phyloP scores from a whole-genome alignment of 495 filamentous ascomycete genomes.

The Talaromyces proteolyticus region DNA sequence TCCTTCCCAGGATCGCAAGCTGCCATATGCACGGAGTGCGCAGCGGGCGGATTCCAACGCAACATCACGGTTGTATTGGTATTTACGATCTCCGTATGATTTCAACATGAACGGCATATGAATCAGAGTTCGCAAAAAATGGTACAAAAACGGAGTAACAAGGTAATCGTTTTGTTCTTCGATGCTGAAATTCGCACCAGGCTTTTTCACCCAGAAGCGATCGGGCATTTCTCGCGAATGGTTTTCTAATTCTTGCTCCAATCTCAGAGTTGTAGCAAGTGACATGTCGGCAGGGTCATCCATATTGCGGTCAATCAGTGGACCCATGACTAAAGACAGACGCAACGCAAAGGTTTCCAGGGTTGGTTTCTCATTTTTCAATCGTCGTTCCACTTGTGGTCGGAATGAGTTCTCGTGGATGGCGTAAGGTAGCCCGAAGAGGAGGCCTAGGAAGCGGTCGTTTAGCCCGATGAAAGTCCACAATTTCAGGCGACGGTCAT shows the following conservation, averaged over 20 bases:
- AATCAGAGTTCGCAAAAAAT: constrained; percentile 37
- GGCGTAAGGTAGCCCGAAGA: constrained; percentile 46
- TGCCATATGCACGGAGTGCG: constrained; percentile 35
- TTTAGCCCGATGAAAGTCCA: constrained; percentile 38
- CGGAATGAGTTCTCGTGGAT: constrained; percentile 30
- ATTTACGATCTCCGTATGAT: constrained; percentile 32
- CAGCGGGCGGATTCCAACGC: constrained; percentile 44
- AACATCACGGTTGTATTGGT: constrained; percentile 28
- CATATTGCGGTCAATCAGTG: constrained; percentile 45
- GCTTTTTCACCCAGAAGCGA: constrained; percentile 21
- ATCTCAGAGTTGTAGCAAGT: constrained; percentile 31
- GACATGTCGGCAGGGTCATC: constrained; percentile 29
- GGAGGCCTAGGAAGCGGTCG: constrained; percentile 40
- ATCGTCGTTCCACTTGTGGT: constrained; percentile 13
- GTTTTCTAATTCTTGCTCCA: constrained; percentile 44
- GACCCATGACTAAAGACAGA: constrained; percentile 32
- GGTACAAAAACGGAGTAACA: constrained; percentile 39
- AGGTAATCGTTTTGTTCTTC: constrained; percentile 26
- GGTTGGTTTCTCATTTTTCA: constrained; percentile 11
- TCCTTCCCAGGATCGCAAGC: constrained; percentile 25
- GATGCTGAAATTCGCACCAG: constrained; percentile 4
- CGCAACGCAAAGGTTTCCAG: constrained; percentile 24
- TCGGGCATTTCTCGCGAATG: constrained; percentile 28
- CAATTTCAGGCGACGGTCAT: constrained; percentile 25
- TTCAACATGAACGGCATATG: constrained; percentile 53